These are phyloP conservation scores for Sporothrix protearum DNA, from an alignment of 2,329 filamentous ascomycete species.

Conservation along the genomic window DNA sequence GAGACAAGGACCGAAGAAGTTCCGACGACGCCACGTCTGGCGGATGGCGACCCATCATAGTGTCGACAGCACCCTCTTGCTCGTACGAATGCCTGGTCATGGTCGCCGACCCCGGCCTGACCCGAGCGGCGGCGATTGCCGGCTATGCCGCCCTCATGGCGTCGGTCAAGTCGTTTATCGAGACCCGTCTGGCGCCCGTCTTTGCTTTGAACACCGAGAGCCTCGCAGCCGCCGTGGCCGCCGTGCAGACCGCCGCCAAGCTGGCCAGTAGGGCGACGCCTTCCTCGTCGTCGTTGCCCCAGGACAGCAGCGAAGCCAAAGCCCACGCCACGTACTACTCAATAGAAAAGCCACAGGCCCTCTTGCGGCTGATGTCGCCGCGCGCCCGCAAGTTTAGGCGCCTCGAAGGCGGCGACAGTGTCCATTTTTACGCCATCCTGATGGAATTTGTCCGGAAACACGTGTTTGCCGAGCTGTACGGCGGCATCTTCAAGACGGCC, in stretches of 20 bases:
- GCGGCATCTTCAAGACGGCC: neutral
- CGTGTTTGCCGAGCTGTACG: neutral
- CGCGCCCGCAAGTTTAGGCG: constrained; percentile 9
- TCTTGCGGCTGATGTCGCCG: neutral
- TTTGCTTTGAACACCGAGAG: neutral
- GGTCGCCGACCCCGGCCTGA: neutral
- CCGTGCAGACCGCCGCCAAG: neutral
- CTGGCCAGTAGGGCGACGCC: neutral
- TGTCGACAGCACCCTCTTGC: neutral
- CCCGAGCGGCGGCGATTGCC: neutral
- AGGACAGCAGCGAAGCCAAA: no score
- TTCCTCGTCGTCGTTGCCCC: no score
- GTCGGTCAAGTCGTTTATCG: constrained; percentile 3
- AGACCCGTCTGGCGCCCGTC: neutral
- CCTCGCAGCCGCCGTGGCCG: neutral
- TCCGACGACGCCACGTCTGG: neutral
- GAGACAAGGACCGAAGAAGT: neutral
- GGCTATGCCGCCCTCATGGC: neutral
- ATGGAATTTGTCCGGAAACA: neutral
- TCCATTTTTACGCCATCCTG: constrained; percentile 8
- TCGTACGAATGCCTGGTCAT: neutral
- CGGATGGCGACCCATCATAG: no score
- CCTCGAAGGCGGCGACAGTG: constrained; percentile 1
- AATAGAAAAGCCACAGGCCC: neutral
- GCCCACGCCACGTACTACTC: neutral